phyloP scores from a whole-genome alignment of 495 filamentous ascomycete species.

The Penicillium waksmanii region DNA sequence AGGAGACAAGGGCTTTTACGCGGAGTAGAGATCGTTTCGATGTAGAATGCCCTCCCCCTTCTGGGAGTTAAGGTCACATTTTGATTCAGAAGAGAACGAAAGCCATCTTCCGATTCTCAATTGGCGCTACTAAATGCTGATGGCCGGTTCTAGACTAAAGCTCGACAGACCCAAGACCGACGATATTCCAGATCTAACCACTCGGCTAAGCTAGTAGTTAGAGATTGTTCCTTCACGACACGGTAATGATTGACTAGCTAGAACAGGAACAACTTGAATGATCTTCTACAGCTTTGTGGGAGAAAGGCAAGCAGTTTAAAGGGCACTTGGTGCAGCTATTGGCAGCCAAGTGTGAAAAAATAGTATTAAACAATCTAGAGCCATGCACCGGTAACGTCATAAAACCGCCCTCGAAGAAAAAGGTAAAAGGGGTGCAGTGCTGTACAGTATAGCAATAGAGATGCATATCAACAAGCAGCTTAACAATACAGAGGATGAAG shows the following conservation, averaged over 20 bases:
- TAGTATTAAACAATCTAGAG: slow-evolving; percentile 40
- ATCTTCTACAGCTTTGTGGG: background rate
- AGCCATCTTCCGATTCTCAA: background rate
- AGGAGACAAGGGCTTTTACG: background rate
- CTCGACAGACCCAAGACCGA: background rate
- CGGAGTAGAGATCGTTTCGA: background rate
- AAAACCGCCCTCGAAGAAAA: slow-evolving; percentile 18
- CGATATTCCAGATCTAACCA: background rate
- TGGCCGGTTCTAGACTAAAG: background rate
- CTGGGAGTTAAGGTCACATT: background rate
- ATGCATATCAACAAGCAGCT: slow-evolving; percentile 33
- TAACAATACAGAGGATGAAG: slow-evolving; percentile 30
- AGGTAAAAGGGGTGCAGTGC: slow-evolving; percentile 14
- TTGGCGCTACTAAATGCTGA: background rate
- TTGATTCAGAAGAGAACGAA: background rate
- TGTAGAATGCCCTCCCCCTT: slow-evolving; percentile 3
- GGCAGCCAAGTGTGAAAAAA: slow-evolving; percentile 20
- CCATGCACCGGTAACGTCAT: slow-evolving; percentile 26
- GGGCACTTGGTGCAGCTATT: slow-evolving; percentile 15
- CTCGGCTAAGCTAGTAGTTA: background rate
- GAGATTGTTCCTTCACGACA: no score
- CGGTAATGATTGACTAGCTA: no score
- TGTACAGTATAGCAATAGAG: slow-evolving; percentile 32
- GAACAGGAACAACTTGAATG: no score
- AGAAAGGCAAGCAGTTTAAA: slow-evolving; percentile 2